phyloP scores from a whole-genome alignment of 371 early-diverging fungal genomes.

The Entomophthora muscae region DNA sequence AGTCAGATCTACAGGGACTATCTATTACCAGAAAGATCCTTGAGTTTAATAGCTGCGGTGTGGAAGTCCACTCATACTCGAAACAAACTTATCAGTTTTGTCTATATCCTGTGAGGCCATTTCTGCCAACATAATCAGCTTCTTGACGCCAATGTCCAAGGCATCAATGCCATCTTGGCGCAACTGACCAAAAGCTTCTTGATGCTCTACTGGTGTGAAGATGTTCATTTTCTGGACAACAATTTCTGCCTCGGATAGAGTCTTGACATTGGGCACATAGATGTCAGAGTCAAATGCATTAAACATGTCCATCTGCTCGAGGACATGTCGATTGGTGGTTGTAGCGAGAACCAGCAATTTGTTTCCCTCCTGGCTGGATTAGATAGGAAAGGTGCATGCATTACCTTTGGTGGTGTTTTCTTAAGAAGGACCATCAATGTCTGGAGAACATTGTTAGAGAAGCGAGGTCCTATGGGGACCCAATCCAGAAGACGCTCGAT shows the following conservation, averaged over 20 bases:
- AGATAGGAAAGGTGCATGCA: no score
- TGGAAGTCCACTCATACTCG: not conserved
- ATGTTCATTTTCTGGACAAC: slow-evolving; percentile 34
- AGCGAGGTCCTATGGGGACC: slow-evolving; percentile 96
- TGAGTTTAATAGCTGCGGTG: not conserved
- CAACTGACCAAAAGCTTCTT: slow-evolving; percentile 14
- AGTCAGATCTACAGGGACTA: no score
- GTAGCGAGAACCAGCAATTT: slow-evolving; percentile 75
- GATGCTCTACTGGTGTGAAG: slow-evolving; percentile 11
- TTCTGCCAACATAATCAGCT: slow-evolving; percentile 70
- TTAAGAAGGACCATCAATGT: slow-evolving; percentile 82
- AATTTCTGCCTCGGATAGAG: slow-evolving; percentile 41
- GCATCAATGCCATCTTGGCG: slow-evolving; percentile 18
- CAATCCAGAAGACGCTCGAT: slow-evolving; percentile 94
- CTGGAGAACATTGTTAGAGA: slow-evolving; percentile 93
- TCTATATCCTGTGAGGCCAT: slow-evolving; percentile 71
- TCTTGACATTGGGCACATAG: slow-evolving; percentile 56
- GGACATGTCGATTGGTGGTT: slow-evolving; percentile 52
- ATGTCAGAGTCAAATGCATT: slow-evolving; percentile 73
- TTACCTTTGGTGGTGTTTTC: slow-evolving; percentile 73
- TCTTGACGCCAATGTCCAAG: slow-evolving; percentile 78
- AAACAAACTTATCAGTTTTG: slow-evolving; percentile 36
- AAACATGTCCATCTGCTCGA: slow-evolving; percentile 75
- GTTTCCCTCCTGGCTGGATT: slow-evolving; percentile 29
- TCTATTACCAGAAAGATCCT: no score